Evolutionary conservation across 441 rosid genomes (phyloP).

Genomic region (Omphalea diandra): DNA sequence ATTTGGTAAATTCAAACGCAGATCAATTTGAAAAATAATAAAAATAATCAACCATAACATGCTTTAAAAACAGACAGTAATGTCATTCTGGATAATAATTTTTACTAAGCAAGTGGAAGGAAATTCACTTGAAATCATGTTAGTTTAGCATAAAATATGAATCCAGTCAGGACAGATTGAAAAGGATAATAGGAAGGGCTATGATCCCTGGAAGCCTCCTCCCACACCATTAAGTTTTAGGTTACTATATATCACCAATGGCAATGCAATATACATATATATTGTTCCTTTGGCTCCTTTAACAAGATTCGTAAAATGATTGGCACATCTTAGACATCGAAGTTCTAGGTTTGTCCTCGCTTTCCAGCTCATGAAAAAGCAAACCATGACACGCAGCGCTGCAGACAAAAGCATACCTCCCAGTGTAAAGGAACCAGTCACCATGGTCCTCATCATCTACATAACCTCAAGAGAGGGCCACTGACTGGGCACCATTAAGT

Average conservation of each 20-base stretch:
- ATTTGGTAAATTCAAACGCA: background rate
- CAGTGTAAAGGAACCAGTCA: constrained; percentile 88
- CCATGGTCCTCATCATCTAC: constrained; percentile 86
- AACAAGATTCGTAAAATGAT: background rate
- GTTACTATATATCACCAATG: too few species aligned
- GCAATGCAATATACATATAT: too few species aligned
- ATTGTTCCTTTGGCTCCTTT: too few species aligned
- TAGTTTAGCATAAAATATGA: background rate
- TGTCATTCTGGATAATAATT: background rate
- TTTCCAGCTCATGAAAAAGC: background rate
- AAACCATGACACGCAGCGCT: background rate
- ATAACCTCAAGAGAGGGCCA: constrained; percentile 80
- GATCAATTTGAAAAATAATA: background rate
- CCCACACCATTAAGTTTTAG: background rate
- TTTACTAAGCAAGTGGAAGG: background rate
- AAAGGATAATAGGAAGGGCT: background rate
- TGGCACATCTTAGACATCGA: background rate
- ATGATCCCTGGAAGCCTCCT: background rate
- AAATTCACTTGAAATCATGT: background rate
- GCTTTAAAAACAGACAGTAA: background rate
- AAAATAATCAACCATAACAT: background rate
- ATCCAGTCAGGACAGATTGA: background rate
- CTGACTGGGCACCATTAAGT: constrained; percentile 67
- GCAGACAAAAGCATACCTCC: constrained; percentile 50
- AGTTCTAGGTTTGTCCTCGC: background rate